Evolutionary conservation across 768 basidiomycete genomes (phyloP).

Genomic region (Tremella mesenterica): DNA sequence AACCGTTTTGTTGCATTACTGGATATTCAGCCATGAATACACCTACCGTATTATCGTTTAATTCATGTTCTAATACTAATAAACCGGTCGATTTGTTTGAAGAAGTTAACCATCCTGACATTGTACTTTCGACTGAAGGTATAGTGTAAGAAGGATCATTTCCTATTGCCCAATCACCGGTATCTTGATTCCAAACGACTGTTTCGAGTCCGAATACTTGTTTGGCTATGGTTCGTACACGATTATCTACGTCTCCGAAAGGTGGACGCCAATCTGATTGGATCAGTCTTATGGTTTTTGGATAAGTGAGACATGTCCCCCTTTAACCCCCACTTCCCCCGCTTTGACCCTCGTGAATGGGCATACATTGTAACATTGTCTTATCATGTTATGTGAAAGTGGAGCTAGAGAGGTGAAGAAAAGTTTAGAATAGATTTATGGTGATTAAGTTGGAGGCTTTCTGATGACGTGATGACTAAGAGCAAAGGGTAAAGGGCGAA

Average conservation of each 20-base stretch:
- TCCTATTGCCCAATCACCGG: conserved; percentile 65
- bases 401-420: no score
- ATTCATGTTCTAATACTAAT: conserved; percentile 76
- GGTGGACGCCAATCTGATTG: conserved; percentile 55
- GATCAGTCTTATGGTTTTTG: no score
- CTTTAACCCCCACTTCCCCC: no score
- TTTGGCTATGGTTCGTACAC: conserved; percentile 74
- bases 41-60: conserved; percentile 53
- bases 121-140: conserved; percentile 48
- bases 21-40: conserved; percentile 54
- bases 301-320: no score
- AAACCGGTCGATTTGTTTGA: conserved; percentile 65
- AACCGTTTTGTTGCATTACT: conserved; percentile 52
- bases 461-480: no score
- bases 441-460: no score
- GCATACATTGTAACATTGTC: no score
- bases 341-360: no score
- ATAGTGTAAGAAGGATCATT: conserved; percentile 48
- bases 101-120: conserved; percentile 52
- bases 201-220: conserved; percentile 76
- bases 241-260: conserved; percentile 57
- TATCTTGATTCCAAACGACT: conserved; percentile 83
- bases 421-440: no score
- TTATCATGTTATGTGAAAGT: no score
- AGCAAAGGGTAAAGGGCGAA: no score